Percentiles rank a stretch among this genome's conserved stretches.
phyloP scores from a whole-genome alignment of 2,329 filamentous ascomycete genomes.

The Pezicula neosporulosa region DNA sequence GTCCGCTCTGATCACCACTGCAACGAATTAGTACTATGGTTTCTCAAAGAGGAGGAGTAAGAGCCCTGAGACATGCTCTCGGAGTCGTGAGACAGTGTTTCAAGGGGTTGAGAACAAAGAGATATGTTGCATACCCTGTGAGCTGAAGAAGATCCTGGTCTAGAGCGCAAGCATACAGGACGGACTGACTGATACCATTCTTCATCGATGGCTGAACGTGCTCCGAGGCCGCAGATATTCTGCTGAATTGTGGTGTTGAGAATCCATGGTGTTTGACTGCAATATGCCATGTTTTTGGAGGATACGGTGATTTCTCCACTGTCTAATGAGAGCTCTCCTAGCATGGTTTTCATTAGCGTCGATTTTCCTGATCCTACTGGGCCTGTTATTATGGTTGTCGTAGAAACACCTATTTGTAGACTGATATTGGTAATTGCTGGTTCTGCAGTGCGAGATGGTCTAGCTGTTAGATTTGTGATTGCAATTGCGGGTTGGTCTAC shows the following conservation, averaged over 20 bases:
- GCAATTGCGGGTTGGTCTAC: background rate
- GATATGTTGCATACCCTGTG: too few relatives aligned
- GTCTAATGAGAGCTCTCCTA: slow-evolving; percentile 31
- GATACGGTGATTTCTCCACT: background rate
- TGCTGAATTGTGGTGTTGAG: slow-evolving; percentile 36
- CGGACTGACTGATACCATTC: slow-evolving; percentile 25
- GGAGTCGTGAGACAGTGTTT: too few relatives aligned
- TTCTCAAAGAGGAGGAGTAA: too few relatives aligned
- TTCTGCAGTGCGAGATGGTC: background rate
- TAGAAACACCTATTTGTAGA: background rate
- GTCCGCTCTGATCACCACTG: slow-evolving; percentile 14
- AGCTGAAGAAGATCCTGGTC: slow-evolving; percentile 13
- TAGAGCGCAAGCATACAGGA: slow-evolving; percentile 19
- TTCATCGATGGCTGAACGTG: slow-evolving; percentile 25
- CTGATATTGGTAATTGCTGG: background rate
- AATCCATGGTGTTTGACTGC: slow-evolving; percentile 37
- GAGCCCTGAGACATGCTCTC: too few relatives aligned
- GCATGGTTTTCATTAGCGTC: slow-evolving; percentile 41
- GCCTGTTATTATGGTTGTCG: slow-evolving; percentile 13
- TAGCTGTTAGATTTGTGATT: background rate
- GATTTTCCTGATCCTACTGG: slow-evolving; percentile 51
- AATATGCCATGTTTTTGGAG: slow-evolving; percentile 32
- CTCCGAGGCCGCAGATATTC: slow-evolving; percentile 30
- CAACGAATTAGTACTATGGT: too few relatives aligned
- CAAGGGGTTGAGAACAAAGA: too few relatives aligned